Evolutionary conservation across 768 basidiomycete genomes (phyloP), one percentile per base, ranked within the genome.

Genomic region (Tylopilus subfusipes): DNA sequence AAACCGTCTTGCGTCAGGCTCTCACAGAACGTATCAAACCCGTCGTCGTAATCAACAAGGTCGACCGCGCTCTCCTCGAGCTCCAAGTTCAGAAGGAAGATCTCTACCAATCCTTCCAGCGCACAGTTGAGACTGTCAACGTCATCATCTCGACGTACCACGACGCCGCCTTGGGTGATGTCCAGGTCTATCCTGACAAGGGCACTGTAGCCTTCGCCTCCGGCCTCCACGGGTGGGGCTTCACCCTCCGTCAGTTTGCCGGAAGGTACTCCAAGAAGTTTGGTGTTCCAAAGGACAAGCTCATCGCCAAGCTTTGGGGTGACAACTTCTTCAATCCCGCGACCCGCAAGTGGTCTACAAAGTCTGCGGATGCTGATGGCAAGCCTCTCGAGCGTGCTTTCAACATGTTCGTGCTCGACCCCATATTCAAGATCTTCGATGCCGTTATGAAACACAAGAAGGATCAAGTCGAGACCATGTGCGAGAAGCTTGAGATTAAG

Each of bases 381-480:
- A 95, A 94, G 71, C 74, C 73, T n/a, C 88, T 98, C 52, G 97
- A 98, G 69, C 95, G 97, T 76, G 94, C 96, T 53, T 99, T 99
- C 84, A 98, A 94, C 78, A 77, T 80, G 80, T 98, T 99, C 76
- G 93, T 98, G 54, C 90, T 98, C 63, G 97, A 99, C 76, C 97
- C 97, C 58, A 98, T 99, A 77, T 99, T 90, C 87, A 92, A 85
- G 75, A 85, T 99, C 67, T 99, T 99, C 78, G 94, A 96, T 63
- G 87, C 88, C 64, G 90, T 97, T 74, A 98, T 98, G 94, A 96
- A 98, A 82, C 95, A 88, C 84, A 96, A 98, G 81, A 98, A 96
- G 82, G 95, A 96, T 43, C 74, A 81, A 55, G 82, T 92, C 60
- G 74, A 65, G 49, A 76, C 80, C 55, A 93, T 99, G 79, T 86